A percentile compares a stretch with the other conserved stretches of the same genome.
Evolutionary conservation across 2,329 filamentous ascomycete species (phyloP).

Genomic region (Raffaelea ambrosiae): DNA sequence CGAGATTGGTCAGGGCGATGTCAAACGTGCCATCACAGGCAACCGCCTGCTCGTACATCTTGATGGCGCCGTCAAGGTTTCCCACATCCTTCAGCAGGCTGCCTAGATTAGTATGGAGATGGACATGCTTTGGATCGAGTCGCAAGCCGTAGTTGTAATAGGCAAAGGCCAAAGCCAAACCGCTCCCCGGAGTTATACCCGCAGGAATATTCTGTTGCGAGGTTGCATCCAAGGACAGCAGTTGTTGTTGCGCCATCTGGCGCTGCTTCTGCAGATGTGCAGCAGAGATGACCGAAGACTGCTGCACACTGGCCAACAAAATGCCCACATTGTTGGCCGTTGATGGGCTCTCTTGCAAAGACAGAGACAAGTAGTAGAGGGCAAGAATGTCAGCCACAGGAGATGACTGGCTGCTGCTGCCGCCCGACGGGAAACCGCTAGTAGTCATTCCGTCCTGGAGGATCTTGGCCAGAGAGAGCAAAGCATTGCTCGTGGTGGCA

Average conservation of each 20-base stretch:
- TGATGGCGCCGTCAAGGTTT: slow-evolving; percentile 81
- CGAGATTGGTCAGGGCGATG: slow-evolving; percentile 91
- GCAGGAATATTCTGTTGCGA: slow-evolving; percentile 43
- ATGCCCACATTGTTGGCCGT: slow-evolving; percentile 99
- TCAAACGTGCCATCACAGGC: slow-evolving; percentile 90
- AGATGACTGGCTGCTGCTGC: slow-evolving; percentile 53
- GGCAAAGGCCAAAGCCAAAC: slow-evolving; percentile 75
- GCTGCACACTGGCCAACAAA: slow-evolving; percentile 87
- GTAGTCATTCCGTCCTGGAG: slow-evolving; percentile 93
- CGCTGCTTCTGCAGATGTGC: background rate
- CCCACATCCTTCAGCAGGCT: slow-evolving; percentile 95
- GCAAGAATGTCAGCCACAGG: slow-evolving; percentile 88
- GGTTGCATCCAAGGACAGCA: background rate
- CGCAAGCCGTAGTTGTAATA: slow-evolving; percentile 94
- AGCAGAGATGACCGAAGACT: slow-evolving; percentile 25
- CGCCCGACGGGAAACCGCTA: slow-evolving; percentile 40
- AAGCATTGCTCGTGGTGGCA: slow-evolving; percentile 89
- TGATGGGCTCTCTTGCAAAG: slow-evolving; percentile 89
- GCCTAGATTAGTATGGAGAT: slow-evolving; percentile 92
- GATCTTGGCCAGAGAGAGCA: slow-evolving; percentile 92
- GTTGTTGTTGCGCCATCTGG: slow-evolving; percentile 1
- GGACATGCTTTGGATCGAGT: slow-evolving; percentile 82
- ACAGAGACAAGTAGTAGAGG: slow-evolving; percentile 90
- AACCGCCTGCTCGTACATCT: slow-evolving; percentile 95
- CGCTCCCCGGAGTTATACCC: slow-evolving; percentile 77